These are phyloP conservation scores for Chalciporus pseudorubinellus DNA, from an alignment of 768 basidiomycete genomes.

Conservation along the genomic window DNA sequence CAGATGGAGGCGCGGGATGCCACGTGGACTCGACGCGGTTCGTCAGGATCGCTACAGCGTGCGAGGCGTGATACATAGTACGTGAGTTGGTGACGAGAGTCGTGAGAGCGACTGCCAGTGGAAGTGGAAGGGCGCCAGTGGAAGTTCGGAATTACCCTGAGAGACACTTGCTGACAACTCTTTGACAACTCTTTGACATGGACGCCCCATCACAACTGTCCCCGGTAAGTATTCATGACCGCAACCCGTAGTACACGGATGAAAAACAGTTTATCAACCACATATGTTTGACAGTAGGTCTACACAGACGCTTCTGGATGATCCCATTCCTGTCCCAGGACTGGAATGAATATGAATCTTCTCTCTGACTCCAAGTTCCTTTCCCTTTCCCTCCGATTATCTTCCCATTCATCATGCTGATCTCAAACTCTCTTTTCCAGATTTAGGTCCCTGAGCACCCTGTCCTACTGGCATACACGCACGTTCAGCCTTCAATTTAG, in stretches of 20 bases:
- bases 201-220: no score
- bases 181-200: no score
- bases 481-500: not conserved
- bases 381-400: not conserved
- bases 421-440: slow-evolving; percentile 1
- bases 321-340: slow-evolving; percentile 16
- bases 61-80: no score
- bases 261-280: slow-evolving; percentile 23
- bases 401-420: slow-evolving; percentile 13
- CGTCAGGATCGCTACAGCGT: not conserved
- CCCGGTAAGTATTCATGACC: not conserved
- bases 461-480: not conserved
- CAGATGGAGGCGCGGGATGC: not conserved
- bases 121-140: no score
- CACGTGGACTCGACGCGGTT: not conserved
- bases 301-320: slow-evolving; percentile 27
- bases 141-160: no score
- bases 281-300: slow-evolving; percentile 26
- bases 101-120: no score
- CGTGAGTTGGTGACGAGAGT: no score
- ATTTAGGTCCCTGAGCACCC: not conserved
- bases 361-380: slow-evolving; percentile 32
- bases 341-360: slow-evolving; percentile 30
- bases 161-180: no score
- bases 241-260: slow-evolving; percentile 7